Evolutionary conservation across 257 asterid species (phyloP).

Genomic region (Avicennia marina): DNA sequence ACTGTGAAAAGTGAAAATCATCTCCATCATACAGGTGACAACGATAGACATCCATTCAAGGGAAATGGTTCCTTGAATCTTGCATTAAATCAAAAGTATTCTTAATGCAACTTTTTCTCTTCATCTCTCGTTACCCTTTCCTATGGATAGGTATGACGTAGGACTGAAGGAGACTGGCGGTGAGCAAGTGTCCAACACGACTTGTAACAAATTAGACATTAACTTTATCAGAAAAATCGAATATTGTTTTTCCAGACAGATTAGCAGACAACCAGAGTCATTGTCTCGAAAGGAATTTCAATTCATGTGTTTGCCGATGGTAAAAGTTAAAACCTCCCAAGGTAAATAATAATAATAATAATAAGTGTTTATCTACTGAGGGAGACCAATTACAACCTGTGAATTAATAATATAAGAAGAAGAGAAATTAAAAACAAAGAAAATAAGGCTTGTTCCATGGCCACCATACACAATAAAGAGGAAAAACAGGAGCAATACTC

Average conservation of each 20-base stretch:
- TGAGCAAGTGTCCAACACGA: constrained; percentile 16
- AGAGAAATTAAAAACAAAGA: background rate
- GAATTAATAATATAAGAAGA: background rate
- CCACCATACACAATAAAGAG: constrained; percentile 22
- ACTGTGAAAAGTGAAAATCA: constrained; percentile 41
- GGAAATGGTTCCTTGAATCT: constrained; percentile 32
- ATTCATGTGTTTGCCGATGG: constrained; percentile 16
- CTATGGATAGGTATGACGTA: constrained; percentile 10
- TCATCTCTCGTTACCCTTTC: background rate
- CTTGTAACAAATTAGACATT: too few relatives aligned
- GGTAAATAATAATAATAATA: background rate
- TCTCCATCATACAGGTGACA: constrained; percentile 40
- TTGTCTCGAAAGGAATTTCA: constrained; percentile 29
- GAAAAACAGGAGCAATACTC: constrained; percentile 13
- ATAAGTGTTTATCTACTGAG: background rate
- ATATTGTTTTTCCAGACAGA: constrained; percentile 23
- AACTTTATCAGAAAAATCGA: constrained; percentile 21
- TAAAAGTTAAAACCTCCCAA: background rate
- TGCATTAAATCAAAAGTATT: constrained; percentile 1
- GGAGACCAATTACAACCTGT: constrained; percentile 26
- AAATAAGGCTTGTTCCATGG: constrained; percentile 19
- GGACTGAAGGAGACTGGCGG: constrained; percentile 23
- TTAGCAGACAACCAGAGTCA: constrained; percentile 44
- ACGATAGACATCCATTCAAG: constrained; percentile 34
- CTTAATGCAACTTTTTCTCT: background rate